A percentile compares a stretch with the other conserved stretches of the same genome.
These are phyloP conservation scores for Rhododendron williamsianum DNA, from an alignment of 148 eudicot species.

Conservation along the genomic window DNA sequence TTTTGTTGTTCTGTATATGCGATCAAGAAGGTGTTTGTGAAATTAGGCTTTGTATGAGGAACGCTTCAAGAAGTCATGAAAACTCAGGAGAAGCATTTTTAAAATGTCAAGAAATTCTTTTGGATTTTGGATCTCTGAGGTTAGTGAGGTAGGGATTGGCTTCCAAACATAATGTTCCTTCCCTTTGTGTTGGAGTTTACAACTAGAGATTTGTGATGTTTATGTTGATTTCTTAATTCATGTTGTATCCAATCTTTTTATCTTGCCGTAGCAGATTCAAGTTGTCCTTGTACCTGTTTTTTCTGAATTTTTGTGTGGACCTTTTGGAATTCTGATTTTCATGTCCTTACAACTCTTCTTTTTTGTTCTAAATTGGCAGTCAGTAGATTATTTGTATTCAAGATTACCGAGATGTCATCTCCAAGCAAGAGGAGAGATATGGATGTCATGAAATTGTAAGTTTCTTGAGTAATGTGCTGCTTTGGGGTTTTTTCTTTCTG, in stretches of 20 bases:
- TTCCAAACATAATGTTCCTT: constrained; percentile 4
- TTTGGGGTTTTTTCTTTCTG: not conserved
- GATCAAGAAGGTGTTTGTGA: not conserved
- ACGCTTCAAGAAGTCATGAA: not conserved
- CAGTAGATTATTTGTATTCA: not conserved
- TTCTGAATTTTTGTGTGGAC: not conserved
- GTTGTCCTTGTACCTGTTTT: not conserved
- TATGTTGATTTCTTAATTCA: not conserved
- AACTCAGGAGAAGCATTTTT: not conserved
- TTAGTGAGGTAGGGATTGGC: not conserved
- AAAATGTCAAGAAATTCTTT: not conserved
- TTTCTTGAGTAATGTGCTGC: not conserved
- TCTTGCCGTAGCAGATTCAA: not conserved
- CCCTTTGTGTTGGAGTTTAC: not conserved
- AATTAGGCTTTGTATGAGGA: not conserved
- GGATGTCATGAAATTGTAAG: constrained; percentile 92
- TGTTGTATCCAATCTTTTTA: not conserved
- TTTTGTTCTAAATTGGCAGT: constrained; percentile 9
- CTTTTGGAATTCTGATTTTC: not conserved
- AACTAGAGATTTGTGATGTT: not conserved
- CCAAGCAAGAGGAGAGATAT: constrained; percentile 81
- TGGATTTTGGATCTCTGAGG: not conserved
- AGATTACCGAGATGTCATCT: constrained; percentile 55
- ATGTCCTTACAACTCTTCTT: not conserved
- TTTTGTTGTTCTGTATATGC: not conserved